These are phyloP conservation scores for Nidularia sp. DNA, from an alignment of 768 basidiomycete genomes.

Conservation along the genomic window DNA sequence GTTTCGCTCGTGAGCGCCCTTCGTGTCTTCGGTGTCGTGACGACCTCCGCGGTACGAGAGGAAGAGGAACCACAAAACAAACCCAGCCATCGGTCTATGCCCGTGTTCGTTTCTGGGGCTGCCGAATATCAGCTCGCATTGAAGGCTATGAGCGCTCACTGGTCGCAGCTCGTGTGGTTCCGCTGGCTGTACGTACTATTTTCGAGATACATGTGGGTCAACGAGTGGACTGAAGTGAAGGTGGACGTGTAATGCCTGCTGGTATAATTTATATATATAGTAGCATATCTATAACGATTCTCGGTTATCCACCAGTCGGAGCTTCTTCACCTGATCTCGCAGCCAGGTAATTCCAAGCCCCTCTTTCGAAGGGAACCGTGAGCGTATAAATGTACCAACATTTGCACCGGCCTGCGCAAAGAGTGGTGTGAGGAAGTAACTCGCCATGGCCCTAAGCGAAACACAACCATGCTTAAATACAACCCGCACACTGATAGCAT, in stretches of 20 bases:
- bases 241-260: conserved; percentile 18
- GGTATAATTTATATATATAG: neutral
- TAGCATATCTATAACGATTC: neutral
- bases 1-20: conserved; percentile 9
- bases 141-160: conserved; percentile 68
- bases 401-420: conserved; percentile 27
- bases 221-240: conserved; percentile 65
- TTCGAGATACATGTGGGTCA: conserved; percentile 92
- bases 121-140: conserved; percentile 52
- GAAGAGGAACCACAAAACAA: neutral
- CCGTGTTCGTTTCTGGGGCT: conserved; percentile 55
- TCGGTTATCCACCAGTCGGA: conserved; percentile 16
- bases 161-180: conserved; percentile 84
- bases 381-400: conserved; percentile 24
- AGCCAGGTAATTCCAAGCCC: conserved; percentile 38
- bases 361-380: conserved; percentile 25
- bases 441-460: conserved; percentile 36
- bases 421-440: conserved; percentile 40
- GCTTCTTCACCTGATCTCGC: conserved; percentile 26
- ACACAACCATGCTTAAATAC: neutral
- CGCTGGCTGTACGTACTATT: conserved; percentile 78
- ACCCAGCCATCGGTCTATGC: conserved; percentile 9
- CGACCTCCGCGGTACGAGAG: neutral
- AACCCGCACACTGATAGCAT: neutral
- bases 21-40: neutral